phyloP scores from a whole-genome alignment of 2,329 filamentous ascomycete genomes.

The Davidsoniella eucalypti region DNA sequence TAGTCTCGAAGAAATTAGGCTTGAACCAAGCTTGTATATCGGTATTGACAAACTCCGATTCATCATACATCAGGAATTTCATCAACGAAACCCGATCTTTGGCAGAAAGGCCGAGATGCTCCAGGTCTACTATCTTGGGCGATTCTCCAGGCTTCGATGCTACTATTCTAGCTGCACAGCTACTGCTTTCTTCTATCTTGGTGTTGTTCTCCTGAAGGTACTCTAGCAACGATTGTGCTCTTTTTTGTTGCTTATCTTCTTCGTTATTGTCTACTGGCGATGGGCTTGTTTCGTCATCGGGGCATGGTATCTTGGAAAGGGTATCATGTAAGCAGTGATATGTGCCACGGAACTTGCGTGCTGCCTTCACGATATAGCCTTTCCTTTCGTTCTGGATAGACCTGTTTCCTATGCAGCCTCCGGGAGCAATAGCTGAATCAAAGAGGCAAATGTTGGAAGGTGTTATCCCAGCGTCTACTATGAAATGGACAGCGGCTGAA shows the following conservation, averaged over 20 bases:
- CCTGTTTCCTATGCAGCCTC: slow-evolving; percentile 18
- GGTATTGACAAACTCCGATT: slow-evolving; percentile 18
- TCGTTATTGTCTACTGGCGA: background rate
- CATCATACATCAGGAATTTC: slow-evolving; percentile 18
- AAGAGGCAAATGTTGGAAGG: slow-evolving; percentile 21
- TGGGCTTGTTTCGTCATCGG: background rate
- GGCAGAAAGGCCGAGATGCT: slow-evolving; percentile 9
- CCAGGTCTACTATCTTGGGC: slow-evolving; percentile 9
- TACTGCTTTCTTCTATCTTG: background rate
- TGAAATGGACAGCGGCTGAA: slow-evolving; percentile 21
- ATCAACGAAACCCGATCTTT: slow-evolving; percentile 16
- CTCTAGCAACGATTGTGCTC: slow-evolving; percentile 6
- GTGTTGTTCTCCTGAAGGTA: slow-evolving; percentile 8
- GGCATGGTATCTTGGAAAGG: slow-evolving; percentile 11
- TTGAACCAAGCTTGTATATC: slow-evolving; percentile 15
- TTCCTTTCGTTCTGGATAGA: slow-evolving; percentile 17
- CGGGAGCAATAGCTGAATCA: slow-evolving; percentile 18
- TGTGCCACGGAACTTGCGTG: slow-evolving; percentile 20
- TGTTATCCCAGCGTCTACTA: slow-evolving; percentile 21
- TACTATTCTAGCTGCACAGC: slow-evolving; percentile 8
- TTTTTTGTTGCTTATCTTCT: background rate
- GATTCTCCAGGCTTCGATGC: background rate
- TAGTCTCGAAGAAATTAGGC: slow-evolving; percentile 20
- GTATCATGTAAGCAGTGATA: slow-evolving; percentile 20
- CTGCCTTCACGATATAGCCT: slow-evolving; percentile 22